Percentiles rank a stretch among this genome's conserved stretches.
Evolutionary conservation across 1,284 basidiomycete species (phyloP).

Genomic region (Paramarasmius palmivorus): DNA sequence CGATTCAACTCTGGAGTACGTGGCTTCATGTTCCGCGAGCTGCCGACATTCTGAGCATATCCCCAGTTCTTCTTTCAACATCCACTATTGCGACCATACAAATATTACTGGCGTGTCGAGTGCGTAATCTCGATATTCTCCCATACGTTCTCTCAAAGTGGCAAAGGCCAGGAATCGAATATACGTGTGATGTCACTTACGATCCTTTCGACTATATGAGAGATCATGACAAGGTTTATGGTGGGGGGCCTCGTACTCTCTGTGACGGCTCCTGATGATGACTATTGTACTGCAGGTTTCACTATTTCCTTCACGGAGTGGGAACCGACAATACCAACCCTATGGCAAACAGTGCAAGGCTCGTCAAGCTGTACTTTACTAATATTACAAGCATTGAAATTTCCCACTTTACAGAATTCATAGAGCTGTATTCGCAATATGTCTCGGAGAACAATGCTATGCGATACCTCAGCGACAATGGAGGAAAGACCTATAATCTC

Average conservation of each 20-base stretch:
- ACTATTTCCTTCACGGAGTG: slow-evolving; percentile 81
- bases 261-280: background rate
- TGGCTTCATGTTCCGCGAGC: slow-evolving; percentile 8
- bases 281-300: slow-evolving; percentile 50
- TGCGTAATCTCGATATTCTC: slow-evolving; percentile 20
- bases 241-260: slow-evolving; percentile 25
- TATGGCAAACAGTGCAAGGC: slow-evolving; percentile 76
- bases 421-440: slow-evolving; percentile 64
- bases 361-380: background rate
- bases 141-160: background rate
- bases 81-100: slow-evolving; percentile 42
- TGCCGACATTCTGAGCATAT: slow-evolving; percentile 8
- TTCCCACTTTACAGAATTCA: slow-evolving; percentile 60
- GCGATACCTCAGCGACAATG: slow-evolving; percentile 74
- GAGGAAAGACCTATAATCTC: slow-evolving; percentile 71
- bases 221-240: slow-evolving; percentile 70
- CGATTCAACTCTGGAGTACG: slow-evolving; percentile 77
- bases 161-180: slow-evolving; percentile 64
- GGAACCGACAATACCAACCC: slow-evolving; percentile 73
- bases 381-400: background rate
- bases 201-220: slow-evolving; percentile 82
- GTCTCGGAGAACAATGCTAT: slow-evolving; percentile 72
- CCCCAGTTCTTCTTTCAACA: slow-evolving; percentile 52
- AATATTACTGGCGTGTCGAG: slow-evolving; percentile 70
- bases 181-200: slow-evolving; percentile 71